These are phyloP conservation scores for Rosa multiflora DNA, from an alignment of 306 rosid genomes.

Conservation along the genomic window DNA sequence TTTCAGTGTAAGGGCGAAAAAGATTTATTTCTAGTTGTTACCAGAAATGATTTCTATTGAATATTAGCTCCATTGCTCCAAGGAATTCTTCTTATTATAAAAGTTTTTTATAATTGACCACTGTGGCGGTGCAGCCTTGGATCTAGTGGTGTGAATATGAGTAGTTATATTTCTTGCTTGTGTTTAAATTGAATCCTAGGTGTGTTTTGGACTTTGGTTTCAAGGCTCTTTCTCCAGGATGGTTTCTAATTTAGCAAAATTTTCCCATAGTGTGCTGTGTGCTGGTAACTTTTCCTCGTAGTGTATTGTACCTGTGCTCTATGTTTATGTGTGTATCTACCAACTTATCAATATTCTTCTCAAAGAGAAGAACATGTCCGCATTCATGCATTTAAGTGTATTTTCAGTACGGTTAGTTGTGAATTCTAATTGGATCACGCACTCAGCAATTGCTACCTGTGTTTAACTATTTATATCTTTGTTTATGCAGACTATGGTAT, in stretches of 20 bases:
- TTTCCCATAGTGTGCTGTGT: neutral
- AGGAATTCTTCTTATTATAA: neutral
- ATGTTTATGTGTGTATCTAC: neutral
- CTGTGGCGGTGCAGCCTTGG: neutral
- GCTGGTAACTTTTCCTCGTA: neutral
- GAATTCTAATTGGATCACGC: neutral
- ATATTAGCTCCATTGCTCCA: neutral
- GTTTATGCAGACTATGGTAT: neutral
- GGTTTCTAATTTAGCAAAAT: neutral
- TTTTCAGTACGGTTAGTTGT: neutral
- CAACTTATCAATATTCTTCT: neutral
- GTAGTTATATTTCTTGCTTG: neutral
- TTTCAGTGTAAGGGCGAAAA: slow-evolving; percentile 55
- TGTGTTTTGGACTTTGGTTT: neutral
- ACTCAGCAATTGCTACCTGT: neutral
- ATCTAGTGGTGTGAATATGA: neutral
- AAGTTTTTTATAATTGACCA: neutral
- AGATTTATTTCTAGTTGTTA: slow-evolving; percentile 2
- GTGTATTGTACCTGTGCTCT: neutral
- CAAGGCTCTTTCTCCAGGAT: neutral
- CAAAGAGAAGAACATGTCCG: neutral
- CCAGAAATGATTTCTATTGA: neutral
- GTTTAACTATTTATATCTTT: neutral
- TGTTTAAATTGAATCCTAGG: neutral
- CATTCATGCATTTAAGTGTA: neutral